A percentile compares a stretch with the other conserved stretches of the same genome.
These are phyloP conservation scores for Fusarium chaquense DNA, from an alignment of 2,329 filamentous ascomycete species.

Conservation along the genomic window DNA sequence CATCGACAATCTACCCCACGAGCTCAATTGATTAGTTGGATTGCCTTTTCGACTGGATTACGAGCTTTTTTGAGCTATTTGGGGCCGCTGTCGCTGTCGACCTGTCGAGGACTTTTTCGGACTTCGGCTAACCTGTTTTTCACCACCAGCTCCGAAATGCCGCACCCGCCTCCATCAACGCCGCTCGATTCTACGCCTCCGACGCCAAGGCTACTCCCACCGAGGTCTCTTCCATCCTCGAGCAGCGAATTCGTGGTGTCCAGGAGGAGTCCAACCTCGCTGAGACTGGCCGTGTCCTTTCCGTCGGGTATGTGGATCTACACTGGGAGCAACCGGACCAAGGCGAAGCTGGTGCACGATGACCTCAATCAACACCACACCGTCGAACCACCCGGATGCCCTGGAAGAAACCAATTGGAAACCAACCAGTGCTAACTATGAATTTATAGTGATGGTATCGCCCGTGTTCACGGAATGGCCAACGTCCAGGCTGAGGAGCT, in stretches of 20 bases:
- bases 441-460: constrained; percentile 93
- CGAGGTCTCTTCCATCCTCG: constrained; percentile 98
- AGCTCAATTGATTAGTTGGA: constrained; percentile 55
- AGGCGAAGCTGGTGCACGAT: constrained; percentile 29
- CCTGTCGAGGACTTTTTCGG: constrained; percentile 55
- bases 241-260: constrained; percentile 98
- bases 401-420: constrained; percentile 37
- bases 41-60: constrained; percentile 29
- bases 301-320: constrained; percentile 86
- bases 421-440: constrained; percentile 47
- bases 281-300: constrained; percentile 98
- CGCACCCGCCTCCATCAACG: constrained; percentile 81
- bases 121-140: constrained; percentile 69
- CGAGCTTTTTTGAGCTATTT: constrained; percentile 54
- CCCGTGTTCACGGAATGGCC: constrained; percentile 99
- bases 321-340: constrained; percentile 35
- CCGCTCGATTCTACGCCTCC: constrained; percentile 86
- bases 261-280: constrained; percentile 96
- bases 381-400: constrained; percentile 12
- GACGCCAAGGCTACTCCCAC: constrained; percentile 96
- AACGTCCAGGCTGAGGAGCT: constrained; percentile 99
- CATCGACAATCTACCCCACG: constrained; percentile 48
- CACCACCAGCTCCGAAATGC: constrained; percentile 82
- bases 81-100: constrained; percentile 46
- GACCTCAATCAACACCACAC: constrained; percentile 20